Base-by-base conservation (phyloP, 2,329 filamentous ascomycete genomes). In the Talaromyces sp. region DNA sequence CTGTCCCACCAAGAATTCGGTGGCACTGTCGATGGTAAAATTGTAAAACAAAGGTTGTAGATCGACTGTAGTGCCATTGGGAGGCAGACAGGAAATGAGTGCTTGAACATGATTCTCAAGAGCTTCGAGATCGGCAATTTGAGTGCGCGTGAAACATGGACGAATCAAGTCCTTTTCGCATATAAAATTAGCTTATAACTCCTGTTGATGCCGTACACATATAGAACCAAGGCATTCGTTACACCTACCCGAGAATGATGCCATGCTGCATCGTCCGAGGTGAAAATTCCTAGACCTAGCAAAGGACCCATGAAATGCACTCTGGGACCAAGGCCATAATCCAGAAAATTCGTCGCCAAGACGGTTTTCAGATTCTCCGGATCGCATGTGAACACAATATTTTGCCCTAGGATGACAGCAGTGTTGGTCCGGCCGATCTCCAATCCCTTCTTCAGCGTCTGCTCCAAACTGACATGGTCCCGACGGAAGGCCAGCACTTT, bases 71-170 rank as follows among this genome's bases (percentile, higher is more conserved):
- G 80, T 76, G 8, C 86, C 69, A 10, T 78, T 76, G 29, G 75
- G 81, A 0, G 86, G 86, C 7, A 86, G 82, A 49, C 87, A 84
- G 17, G 83, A 80, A 72, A 96, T 86, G 22, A 97, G 80, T 0
- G 86, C 85, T 70, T 90, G 83, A 43, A 93, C 84, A 72, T 97
- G 92, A 25, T 84, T 82, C 77, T 97, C 92, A 73, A 97, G 92
- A 67, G 89, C 89, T 54, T 91, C 84, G 66, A 97, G 79, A 77
- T 97, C 92, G 63, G 76, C 73, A 11, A 97, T 86, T 53, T 93
- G 90, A 73, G 96, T 91, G 71, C 90, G 89, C 69, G 92, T 88
- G 77, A 97, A 97, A 73, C 96, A 92, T 0, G 93, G 93, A 8
- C 93, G 84, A 69, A 97, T 87, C 68, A 97, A 13, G 11, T 56